Conservation (phyloP, 176 grass and related monocot species). For the Poa annua region DNA sequence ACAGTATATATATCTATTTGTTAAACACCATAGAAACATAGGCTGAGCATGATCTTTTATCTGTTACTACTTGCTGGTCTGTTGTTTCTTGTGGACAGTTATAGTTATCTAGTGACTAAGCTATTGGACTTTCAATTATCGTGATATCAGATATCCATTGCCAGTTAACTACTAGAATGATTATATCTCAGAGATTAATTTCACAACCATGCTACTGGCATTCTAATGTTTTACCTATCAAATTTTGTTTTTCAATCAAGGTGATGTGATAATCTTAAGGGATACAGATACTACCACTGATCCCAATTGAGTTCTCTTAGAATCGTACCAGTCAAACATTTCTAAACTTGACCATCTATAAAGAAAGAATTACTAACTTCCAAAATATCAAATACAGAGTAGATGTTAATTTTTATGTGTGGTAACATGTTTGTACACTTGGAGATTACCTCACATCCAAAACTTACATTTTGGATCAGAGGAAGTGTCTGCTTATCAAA, state of each 20-base stretch:
- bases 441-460: neutral
- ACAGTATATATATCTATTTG: neutral
- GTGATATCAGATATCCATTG: neutral
- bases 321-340: neutral
- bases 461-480: neutral
- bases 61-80: neutral
- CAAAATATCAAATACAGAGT: neutral
- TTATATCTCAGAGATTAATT: neutral
- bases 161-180: neutral
- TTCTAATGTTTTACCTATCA: neutral
- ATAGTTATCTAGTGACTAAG: neutral
- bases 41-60: slow-evolving; percentile 1
- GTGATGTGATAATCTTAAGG: slow-evolving; percentile 13
- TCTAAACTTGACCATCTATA: neutral
- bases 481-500: neutral
- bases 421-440: neutral
- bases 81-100: neutral
- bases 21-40: neutral
- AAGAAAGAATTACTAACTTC: neutral
- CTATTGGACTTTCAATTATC: neutral
- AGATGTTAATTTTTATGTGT: neutral
- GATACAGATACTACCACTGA: neutral
- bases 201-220: slow-evolving; percentile 14
- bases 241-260: slow-evolving; percentile 7
- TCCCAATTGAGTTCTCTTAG: neutral